These are phyloP conservation scores for Discostella stelligeroides DNA, from an alignment of 108 stramenopile species.

Conservation along the genomic window DNA sequence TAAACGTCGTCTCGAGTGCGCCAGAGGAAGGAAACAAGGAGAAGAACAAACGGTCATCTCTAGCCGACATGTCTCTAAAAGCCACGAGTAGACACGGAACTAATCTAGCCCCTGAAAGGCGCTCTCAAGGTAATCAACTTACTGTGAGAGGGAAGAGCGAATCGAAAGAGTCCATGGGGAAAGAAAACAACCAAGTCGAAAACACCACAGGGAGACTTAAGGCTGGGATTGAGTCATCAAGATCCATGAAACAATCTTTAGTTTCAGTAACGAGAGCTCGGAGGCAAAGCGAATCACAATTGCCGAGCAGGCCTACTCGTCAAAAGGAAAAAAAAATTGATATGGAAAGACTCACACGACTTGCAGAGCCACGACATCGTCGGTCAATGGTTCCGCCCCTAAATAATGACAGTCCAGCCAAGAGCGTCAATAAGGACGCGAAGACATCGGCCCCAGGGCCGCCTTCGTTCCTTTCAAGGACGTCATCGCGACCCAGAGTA, in stretches of 20 bases:
- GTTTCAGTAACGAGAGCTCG: constrained; percentile 17
- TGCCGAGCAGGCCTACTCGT: constrained; percentile 3
- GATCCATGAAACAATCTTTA: constrained; percentile 29
- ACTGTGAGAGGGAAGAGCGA: not conserved
- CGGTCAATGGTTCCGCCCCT: not conserved
- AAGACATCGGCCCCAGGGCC: constrained; percentile 4
- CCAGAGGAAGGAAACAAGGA: constrained; percentile 2
- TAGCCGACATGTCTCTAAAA: not conserved
- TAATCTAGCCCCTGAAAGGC: not conserved
- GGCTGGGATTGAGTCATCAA: not conserved
- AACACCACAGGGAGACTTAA: not conserved
- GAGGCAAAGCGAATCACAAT: constrained; percentile 11
- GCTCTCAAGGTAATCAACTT: not conserved
- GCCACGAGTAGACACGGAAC: not conserved
- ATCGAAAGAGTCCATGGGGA: not conserved
- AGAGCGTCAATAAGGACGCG: not conserved
- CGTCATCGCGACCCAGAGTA: not conserved
- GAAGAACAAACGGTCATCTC: not conserved
- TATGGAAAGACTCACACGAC: constrained; percentile 19
- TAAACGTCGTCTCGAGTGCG: not conserved
- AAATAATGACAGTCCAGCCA: not conserved
- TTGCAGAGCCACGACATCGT: constrained; percentile 17
- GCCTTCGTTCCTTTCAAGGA: constrained; percentile 21
- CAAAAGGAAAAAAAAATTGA: not conserved
- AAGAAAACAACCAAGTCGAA: constrained; percentile 2